Percentiles rank a stretch among this genome's conserved stretches.
Evolutionary conservation across 2,329 filamentous ascomycete species (phyloP).

Genomic region (Verticillium dahliae): DNA sequence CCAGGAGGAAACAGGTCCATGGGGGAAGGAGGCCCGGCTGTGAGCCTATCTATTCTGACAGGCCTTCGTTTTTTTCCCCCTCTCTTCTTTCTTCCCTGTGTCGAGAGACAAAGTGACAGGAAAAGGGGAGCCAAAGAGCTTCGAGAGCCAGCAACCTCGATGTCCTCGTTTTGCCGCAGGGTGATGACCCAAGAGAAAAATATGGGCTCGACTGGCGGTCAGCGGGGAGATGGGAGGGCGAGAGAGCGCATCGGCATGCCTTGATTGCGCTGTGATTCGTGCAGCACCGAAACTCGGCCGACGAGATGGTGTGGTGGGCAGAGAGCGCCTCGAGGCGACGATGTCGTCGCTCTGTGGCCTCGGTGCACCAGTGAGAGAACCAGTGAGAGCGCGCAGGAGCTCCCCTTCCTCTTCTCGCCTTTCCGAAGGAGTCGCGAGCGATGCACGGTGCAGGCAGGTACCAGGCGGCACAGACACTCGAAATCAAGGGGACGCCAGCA

Average conservation of each 20-base stretch:
- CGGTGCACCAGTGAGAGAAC: slow-evolving; percentile 2
- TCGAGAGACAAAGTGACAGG: slow-evolving; percentile 3
- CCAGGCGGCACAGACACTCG: background rate
- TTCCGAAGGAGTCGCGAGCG: background rate
- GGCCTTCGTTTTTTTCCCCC: background rate
- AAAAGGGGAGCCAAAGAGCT: background rate
- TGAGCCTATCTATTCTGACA: background rate
- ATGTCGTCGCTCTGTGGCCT: background rate
- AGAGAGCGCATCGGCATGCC: background rate
- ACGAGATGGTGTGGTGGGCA: slow-evolving; percentile 8
- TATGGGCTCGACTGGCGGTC: background rate
- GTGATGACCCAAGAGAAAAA: background rate
- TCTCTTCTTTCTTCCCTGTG: too few species aligned
- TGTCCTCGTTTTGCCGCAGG: background rate
- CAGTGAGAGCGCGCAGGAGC: slow-evolving; percentile 3
- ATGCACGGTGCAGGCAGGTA: slow-evolving; percentile 9
- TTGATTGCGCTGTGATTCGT: slow-evolving; percentile 10
- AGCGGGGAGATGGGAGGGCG: slow-evolving; percentile 2
- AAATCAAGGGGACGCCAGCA: background rate
- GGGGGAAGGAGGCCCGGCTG: background rate
- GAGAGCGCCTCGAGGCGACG: slow-evolving; percentile 1
- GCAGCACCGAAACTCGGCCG: slow-evolving; percentile 5
- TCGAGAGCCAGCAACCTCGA: background rate
- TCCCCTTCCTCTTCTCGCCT: slow-evolving; percentile 1
- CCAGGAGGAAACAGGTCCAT: background rate